Conservation (phyloP, 2,329 filamentous ascomycete species). For the Exutisphaerella laricina region DNA sequence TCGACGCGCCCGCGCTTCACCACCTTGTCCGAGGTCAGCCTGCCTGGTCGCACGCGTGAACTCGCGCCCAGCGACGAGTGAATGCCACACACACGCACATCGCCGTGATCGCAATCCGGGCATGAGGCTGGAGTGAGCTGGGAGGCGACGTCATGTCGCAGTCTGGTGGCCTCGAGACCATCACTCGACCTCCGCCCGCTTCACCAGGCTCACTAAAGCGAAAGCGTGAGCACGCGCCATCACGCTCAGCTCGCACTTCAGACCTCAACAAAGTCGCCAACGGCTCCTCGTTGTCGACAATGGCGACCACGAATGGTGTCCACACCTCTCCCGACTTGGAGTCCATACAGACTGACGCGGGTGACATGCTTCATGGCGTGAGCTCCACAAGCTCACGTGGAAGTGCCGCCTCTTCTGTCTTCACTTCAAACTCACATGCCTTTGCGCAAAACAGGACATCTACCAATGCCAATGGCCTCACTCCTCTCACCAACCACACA, state of each 20-base stretch:
- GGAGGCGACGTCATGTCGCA: conserved; percentile 30
- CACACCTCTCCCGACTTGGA: conserved; percentile 31
- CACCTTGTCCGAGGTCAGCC: background rate
- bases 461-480: conserved; percentile 51
- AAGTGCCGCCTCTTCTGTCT: conserved; percentile 64
- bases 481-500: conserved; percentile 57
- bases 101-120: conserved; percentile 9
- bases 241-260: conserved; percentile 8
- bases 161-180: conserved; percentile 21
- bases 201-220: conserved; percentile 30
- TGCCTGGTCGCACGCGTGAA: background rate
- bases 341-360: conserved; percentile 37
- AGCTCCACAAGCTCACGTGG: conserved; percentile 67
- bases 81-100: conserved; percentile 3
- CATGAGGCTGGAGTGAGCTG: conserved; percentile 18
- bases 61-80: background rate
- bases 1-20: background rate
- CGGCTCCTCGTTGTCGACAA: conserved; percentile 6
- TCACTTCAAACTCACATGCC: conserved; percentile 52
- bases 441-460: conserved; percentile 53
- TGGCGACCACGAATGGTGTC: conserved; percentile 16
- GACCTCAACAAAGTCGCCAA: conserved; percentile 12
- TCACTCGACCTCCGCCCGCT: conserved; percentile 15
- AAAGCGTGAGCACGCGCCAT: conserved; percentile 18
- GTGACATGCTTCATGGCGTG: conserved; percentile 64